Evolutionary conservation across 179 eudicot species (phyloP).

Genomic region (Spergularia azorica): DNA sequence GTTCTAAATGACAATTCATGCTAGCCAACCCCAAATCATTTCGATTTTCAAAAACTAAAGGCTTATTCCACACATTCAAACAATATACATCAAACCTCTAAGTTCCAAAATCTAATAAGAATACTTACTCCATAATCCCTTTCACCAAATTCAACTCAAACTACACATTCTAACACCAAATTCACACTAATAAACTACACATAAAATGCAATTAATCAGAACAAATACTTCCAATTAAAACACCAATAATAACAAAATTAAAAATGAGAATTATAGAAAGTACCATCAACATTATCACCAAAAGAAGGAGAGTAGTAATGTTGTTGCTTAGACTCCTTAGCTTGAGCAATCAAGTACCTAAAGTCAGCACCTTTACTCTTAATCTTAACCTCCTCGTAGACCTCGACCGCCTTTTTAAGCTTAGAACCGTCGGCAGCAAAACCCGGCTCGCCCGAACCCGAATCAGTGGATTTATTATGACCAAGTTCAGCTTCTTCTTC

Average conservation of each 20-base stretch:
- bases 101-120: not conserved
- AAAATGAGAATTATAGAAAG: not conserved
- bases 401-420: conserved; percentile 34
- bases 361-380: conserved; percentile 91
- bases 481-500: conserved; percentile 29
- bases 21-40: no score
- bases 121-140: no score
- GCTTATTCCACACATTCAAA: not conserved
- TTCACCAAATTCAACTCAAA: no score
- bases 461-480: not conserved
- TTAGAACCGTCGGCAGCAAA: conserved; percentile 3
- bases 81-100: no score
- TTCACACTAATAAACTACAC: no score
- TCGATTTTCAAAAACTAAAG: no score
- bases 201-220: not conserved
- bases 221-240: not conserved
- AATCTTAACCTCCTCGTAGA: conserved; percentile 31
- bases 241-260: not conserved
- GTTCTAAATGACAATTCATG: no score
- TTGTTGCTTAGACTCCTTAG: conserved; percentile 48
- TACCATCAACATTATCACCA: conserved; percentile 4
- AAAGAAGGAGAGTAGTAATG: not conserved
- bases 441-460: conserved; percentile 30
- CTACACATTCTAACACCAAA: no score
- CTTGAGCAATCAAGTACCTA: conserved; percentile 65